phyloP scores from a whole-genome alignment of 768 basidiomycete species.

The Asterophora lycoperdoides region DNA sequence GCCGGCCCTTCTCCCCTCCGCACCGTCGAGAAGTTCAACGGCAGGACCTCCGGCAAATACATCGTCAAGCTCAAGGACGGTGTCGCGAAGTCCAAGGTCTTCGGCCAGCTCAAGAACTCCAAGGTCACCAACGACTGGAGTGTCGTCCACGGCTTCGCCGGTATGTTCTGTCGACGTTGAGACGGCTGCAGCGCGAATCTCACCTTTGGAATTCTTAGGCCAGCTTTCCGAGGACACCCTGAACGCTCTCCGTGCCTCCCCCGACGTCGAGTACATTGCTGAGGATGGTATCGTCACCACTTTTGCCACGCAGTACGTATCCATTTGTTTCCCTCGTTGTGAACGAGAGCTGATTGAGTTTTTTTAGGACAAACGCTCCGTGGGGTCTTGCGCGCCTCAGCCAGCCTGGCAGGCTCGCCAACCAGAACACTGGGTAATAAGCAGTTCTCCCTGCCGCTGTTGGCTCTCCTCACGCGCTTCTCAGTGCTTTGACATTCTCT shows the following conservation, averaged over 20 bases:
- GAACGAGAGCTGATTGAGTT: no score
- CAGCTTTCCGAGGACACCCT: constrained; percentile 17
- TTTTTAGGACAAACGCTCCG: no score
- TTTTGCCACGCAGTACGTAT: constrained; percentile 19
- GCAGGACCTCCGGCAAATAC: no score
- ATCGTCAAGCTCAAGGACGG: no score
- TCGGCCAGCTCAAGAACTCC: constrained; percentile 3
- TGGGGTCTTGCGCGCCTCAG: constrained; percentile 26
- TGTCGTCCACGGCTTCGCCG: no score
- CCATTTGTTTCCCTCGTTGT: not conserved
- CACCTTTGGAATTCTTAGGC: not conserved
- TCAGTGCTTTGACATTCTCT: constrained; percentile 8
- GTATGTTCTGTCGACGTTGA: not conserved
- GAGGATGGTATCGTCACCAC: constrained; percentile 23
- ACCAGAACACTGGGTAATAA: constrained; percentile 11
- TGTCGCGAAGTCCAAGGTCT: no score
- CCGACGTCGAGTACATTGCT: no score
- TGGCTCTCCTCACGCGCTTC: not conserved
- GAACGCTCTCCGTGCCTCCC: no score
- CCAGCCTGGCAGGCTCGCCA: constrained; percentile 14
- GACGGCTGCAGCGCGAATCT: no score
- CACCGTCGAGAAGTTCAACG: no score
- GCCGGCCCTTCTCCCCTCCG: no score
- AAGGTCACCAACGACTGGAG: constrained; percentile 21
- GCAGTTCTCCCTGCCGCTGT: not conserved